Evolutionary conservation across 805 yeast genomes (phyloP).

Genomic region (Osmozyma mogii): DNA sequence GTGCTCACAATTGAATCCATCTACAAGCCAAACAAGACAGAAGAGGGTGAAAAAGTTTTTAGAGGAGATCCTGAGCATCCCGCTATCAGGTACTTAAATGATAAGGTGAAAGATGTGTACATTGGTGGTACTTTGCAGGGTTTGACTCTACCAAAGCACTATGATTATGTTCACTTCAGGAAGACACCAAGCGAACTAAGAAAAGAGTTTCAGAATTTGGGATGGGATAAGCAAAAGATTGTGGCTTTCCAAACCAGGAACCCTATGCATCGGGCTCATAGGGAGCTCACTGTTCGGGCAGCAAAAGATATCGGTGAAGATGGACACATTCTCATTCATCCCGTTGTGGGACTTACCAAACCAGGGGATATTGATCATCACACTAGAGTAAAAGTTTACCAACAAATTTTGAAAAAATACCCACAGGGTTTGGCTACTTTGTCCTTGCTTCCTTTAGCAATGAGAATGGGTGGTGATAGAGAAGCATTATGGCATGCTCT

Average conservation of each 20-base stretch:
- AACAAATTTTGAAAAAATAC: conserved; percentile 84
- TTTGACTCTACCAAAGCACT: conserved; percentile 74
- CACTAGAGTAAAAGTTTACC: conserved; percentile 92
- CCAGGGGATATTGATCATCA: conserved; percentile 98
- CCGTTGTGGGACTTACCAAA: conserved; percentile 93
- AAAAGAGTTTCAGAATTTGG: conserved; percentile 68
- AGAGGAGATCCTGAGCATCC: conserved; percentile 98
- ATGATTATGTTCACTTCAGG: conserved; percentile 81
- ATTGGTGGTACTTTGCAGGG: conserved; percentile 88
- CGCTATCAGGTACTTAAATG: conserved; percentile 66
- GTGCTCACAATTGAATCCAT: conserved; percentile 72
- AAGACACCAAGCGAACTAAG: conserved; percentile 89
- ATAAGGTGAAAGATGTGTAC: conserved; percentile 74
- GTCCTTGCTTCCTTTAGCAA: conserved; percentile 85
- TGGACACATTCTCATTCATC: conserved; percentile 74
- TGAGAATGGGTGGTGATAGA: conserved; percentile 99
- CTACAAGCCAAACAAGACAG: conserved; percentile 70
- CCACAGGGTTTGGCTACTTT: conserved; percentile 91
- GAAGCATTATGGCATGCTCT: conserved; percentile 99
- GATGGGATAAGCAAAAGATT: conserved; percentile 67
- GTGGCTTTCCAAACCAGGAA: conserved; percentile 98
- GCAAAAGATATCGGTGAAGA: conserved; percentile 88
- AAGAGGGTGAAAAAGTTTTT: conserved; percentile 80
- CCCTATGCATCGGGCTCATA: conserved; percentile 98
- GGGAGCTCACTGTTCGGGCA: conserved; percentile 93